A percentile compares a stretch with the other conserved stretches of the same genome.
These are phyloP conservation scores for Leucosporidium scottii DNA, from an alignment of 768 basidiomycete species.

Conservation along the genomic window DNA sequence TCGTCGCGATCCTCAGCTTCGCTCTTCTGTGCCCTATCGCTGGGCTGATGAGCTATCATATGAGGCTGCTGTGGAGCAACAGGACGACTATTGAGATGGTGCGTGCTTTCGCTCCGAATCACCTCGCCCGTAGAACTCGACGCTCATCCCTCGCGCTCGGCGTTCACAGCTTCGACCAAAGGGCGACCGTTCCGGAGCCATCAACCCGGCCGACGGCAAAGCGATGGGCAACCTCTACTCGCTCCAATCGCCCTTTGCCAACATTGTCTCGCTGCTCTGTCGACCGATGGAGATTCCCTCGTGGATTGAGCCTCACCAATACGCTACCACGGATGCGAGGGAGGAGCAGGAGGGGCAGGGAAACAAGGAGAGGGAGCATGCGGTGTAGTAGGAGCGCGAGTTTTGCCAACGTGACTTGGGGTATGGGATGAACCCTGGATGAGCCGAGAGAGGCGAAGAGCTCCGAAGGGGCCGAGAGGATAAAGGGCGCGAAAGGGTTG, in stretches of 20 bases:
- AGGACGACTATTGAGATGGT: slow-evolving; percentile 38
- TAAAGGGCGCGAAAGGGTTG: no score
- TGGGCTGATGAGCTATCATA: slow-evolving; percentile 31
- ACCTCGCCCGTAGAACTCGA: neutral
- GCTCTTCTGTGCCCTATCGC: slow-evolving; percentile 12
- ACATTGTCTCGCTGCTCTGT: neutral
- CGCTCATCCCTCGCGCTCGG: neutral
- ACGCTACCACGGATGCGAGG: neutral
- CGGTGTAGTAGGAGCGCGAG: neutral
- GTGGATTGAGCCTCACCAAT: neutral
- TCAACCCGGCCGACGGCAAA: slow-evolving; percentile 1
- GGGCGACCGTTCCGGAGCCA: neutral
- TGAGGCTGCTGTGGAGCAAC: slow-evolving; percentile 23
- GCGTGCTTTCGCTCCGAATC: neutral
- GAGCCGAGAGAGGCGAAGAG: no score
- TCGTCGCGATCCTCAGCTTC: slow-evolving; percentile 6
- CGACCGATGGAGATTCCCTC: neutral
- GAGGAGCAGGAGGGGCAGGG: neutral
- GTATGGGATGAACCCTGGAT: no score
- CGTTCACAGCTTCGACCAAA: slow-evolving; percentile 1
- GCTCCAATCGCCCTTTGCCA: neutral
- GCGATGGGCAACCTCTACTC: slow-evolving; percentile 5
- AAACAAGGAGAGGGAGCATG: neutral
- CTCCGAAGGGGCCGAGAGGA: no score
- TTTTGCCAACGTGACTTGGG: no score